Base-by-base conservation (phyloP, 805 yeast species). In the Kuraishia hungarica region DNA sequence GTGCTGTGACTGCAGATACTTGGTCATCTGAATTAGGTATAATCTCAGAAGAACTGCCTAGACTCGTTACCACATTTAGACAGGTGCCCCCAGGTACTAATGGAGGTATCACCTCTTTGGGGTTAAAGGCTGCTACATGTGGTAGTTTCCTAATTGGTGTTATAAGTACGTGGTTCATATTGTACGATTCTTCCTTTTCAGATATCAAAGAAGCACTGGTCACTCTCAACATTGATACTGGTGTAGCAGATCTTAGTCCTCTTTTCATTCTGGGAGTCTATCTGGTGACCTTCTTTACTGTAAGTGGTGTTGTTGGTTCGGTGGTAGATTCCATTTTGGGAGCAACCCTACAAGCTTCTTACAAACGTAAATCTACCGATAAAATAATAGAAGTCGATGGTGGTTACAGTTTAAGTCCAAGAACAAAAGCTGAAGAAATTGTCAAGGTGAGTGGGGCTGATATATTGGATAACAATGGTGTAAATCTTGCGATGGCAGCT, bases 1-100 rank as follows among this genome's bases (percentile, higher is more conserved):
- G 58, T 39, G 51, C 59, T n/a, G 59, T 58, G 2, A 55, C 57
- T 8, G 53, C 59, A 2, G 62, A 57, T 35, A 54, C 60, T 1
- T 43, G 53, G 48, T 56, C 58, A 19, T 55, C 57, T 19, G 61
- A 58, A 47, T 35, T 59, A 21, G 60, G 61, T 7, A 55, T 58
- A 19, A 51, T 57, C 24, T 58, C 58, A 5, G 7, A 23, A 39
- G 43, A 51, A 6, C 15, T 29, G 28, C 55, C 55, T 15, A 19
- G 47, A 15, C 48, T 53, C 3, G 15, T 22, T 28, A 20, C 55
- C 54, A 47, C 29, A 51, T 26, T 53, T 29, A 55, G 49, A 15
- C 35, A 21, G 19, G 57, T 55, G 20, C 60, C 61, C 2, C 50
- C 48, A n/a, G 59, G 60, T 10, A 58, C 61, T 3, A 57, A 55